A percentile compares a stretch with the other conserved stretches of the same genome.
phyloP scores from a whole-genome alignment of 2,329 filamentous ascomycete genomes.

The Aspergillus sp. region DNA sequence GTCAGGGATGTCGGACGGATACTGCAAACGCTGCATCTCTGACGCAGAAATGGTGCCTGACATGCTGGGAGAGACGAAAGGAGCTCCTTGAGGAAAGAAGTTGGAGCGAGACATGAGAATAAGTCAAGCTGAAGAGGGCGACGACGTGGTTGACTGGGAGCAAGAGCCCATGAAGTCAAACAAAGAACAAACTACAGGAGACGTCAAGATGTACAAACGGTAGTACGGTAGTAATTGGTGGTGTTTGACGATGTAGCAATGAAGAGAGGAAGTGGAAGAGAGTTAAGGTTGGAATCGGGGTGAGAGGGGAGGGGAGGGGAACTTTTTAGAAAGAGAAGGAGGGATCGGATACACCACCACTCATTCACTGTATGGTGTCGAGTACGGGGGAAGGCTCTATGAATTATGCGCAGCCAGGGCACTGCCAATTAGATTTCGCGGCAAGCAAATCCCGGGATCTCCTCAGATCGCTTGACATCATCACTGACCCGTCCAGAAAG shows the following conservation, averaged over 20 bases:
- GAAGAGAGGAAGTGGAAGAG: no score
- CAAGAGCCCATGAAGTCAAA: background rate
- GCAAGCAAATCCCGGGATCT: background rate
- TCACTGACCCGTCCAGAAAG: background rate
- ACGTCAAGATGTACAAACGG: background rate
- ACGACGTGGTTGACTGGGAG: background rate
- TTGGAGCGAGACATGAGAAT: conserved; percentile 23
- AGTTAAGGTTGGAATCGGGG: background rate
- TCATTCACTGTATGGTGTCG: no score
- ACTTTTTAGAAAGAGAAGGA: background rate
- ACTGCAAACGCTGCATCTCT: background rate
- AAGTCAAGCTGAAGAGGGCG: background rate
- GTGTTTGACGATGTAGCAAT: no score
- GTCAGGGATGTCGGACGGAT: background rate
- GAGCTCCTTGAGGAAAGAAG: conserved; percentile 20
- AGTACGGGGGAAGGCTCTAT: no score
- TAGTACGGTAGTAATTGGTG: background rate
- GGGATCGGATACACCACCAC: background rate
- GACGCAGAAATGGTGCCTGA: background rate
- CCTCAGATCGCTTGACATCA: background rate
- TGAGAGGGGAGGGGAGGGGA: background rate
- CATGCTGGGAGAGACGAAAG: background rate
- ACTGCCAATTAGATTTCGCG: no score
- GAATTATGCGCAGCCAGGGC: no score
- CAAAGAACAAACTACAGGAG: background rate